A percentile compares a stretch with the other conserved stretches of the same genome.
phyloP scores from a whole-genome alignment of 2,329 filamentous ascomycete species.

The Aureobasidium sp. region DNA sequence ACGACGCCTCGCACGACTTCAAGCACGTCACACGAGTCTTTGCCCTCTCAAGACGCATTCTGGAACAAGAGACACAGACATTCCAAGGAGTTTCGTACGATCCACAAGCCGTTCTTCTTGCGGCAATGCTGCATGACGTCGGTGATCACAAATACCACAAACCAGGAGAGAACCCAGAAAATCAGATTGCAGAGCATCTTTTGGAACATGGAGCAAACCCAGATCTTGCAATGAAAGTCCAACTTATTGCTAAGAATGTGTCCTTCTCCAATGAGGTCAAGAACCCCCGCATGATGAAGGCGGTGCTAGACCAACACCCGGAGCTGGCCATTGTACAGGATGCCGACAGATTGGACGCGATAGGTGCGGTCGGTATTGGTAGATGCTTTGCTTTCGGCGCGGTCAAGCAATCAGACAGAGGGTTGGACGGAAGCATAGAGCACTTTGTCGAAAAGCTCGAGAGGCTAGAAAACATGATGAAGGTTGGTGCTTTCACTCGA shows the following conservation, averaged over 20 bases:
- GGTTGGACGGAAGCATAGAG: constrained; percentile 56
- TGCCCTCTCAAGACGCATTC: constrained; percentile 59
- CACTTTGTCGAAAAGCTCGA: constrained; percentile 74
- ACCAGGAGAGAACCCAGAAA: constrained; percentile 43
- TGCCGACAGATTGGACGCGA: constrained; percentile 83
- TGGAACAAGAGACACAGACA: constrained; percentile 39
- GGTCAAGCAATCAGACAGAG: constrained; percentile 42
- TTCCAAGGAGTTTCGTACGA: constrained; percentile 36
- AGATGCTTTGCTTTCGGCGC: constrained; percentile 70
- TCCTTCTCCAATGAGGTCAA: constrained; percentile 68
- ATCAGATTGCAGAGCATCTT: constrained; percentile 49
- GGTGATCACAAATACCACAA: constrained; percentile 74
- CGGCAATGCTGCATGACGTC: constrained; percentile 63
- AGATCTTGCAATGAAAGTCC: constrained; percentile 56
- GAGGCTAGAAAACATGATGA: constrained; percentile 52
- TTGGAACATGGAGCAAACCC: constrained; percentile 46
- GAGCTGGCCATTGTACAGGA: constrained; percentile 85
- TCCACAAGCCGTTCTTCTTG: constrained; percentile 53
- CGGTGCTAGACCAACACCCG: constrained; percentile 56
- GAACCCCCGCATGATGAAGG: constrained; percentile 51
- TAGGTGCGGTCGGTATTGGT: constrained; percentile 78
- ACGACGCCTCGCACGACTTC: constrained; percentile 85
- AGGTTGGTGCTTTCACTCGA: constrained; percentile 19
- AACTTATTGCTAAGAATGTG: constrained; percentile 65
- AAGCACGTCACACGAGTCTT: constrained; percentile 74